Percentiles rank a stretch among this genome's conserved stretches.
Conservation (phyloP, 768 basidiomycete species). For the Hemileccinum impolitum region DNA sequence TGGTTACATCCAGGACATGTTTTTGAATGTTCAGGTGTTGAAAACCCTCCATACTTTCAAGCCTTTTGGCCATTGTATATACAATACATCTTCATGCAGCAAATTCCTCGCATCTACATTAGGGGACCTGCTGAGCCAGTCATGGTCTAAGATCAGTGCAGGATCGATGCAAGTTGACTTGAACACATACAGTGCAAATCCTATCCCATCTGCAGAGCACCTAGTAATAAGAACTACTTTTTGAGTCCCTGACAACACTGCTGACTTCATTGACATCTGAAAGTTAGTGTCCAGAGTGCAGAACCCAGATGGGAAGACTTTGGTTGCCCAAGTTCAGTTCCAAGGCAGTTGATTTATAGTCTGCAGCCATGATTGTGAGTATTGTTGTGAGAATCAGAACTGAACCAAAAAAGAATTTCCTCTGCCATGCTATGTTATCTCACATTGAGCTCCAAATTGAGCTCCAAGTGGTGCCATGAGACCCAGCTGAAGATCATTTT, state of each 20-base stretch:
- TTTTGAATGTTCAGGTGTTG: constrained; percentile 42
- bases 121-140: neutral
- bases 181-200: constrained; percentile 51
- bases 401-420: no score
- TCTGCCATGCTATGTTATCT: no score
- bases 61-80: constrained; percentile 70
- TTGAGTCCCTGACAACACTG: neutral
- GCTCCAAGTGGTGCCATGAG: no score
- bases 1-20: constrained; percentile 60
- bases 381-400: no score
- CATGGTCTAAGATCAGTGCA: neutral
- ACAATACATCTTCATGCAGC: constrained; percentile 64
- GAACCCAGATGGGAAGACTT: no score
- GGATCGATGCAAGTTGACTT: neutral
- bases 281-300: no score
- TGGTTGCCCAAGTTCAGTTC: no score
- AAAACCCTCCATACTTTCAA: constrained; percentile 60
- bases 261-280: no score
- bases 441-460: no score
- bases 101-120: constrained; percentile 63
- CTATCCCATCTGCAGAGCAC: constrained; percentile 71
- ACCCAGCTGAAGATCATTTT: no score
- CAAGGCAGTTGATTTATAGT: no score
- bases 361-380: no score
- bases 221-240: constrained; percentile 71